Conservation (phyloP, 208 protist species). For the Herpetomonas samuelpessoai region DNA sequence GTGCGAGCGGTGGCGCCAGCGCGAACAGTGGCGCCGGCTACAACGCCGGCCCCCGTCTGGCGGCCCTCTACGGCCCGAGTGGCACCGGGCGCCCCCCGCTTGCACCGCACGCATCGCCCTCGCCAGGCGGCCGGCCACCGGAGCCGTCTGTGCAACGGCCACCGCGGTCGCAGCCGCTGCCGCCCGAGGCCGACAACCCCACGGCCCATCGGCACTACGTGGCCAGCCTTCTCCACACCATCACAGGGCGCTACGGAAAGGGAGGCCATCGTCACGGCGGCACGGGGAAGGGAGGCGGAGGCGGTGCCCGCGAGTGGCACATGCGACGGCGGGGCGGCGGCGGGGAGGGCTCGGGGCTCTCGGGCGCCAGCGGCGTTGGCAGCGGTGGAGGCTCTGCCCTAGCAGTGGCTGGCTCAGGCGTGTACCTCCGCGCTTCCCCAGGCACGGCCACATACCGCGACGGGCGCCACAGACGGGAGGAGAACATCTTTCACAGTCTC, state of each 20-base stretch:
- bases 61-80: not conserved
- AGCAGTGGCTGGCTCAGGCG: not conserved
- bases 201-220: not conserved
- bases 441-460: not conserved
- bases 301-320: not conserved
- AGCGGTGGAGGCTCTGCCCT: not conserved
- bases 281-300: conserved; percentile 3
- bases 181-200: not conserved
- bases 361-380: not conserved
- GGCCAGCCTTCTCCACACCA: not conserved
- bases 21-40: too few species aligned
- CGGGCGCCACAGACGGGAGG: not conserved
- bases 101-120: not conserved
- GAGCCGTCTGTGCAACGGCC: not conserved
- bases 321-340: not conserved
- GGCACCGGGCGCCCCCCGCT: too few species aligned
- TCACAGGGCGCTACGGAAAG: not conserved
- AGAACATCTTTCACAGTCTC: not conserved
- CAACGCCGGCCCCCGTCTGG: too few species aligned
- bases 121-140: too few species aligned
- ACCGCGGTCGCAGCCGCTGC: not conserved
- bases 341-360: too few species aligned
- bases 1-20: too few species aligned
- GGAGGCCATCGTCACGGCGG: not conserved
- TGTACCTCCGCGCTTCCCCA: not conserved